Conservation (phyloP, 495 filamentous ascomycete species). For the Aspergillus bridgeri region DNA sequence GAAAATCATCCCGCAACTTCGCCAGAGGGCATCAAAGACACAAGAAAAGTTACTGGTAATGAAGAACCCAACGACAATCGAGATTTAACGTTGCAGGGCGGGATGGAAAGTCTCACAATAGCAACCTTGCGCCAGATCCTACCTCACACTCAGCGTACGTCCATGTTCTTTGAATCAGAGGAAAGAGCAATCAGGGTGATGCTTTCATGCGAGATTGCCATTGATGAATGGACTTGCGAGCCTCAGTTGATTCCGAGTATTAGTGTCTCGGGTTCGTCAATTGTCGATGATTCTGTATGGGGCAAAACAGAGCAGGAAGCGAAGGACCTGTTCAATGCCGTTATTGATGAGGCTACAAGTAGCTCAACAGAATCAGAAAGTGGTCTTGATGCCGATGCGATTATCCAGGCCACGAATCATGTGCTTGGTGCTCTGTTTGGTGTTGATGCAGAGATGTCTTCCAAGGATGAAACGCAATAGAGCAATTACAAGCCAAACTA, state of each 20-base stretch:
- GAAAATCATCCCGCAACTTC: slow-evolving; percentile 24
- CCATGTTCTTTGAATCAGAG: slow-evolving; percentile 35
- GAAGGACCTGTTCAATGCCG: slow-evolving; percentile 37
- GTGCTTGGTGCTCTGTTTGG: slow-evolving; percentile 34
- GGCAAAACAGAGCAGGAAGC: slow-evolving; percentile 37
- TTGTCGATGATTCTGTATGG: slow-evolving; percentile 10
- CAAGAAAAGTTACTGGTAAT: background rate
- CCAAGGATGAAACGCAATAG: background rate
- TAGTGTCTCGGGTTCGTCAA: slow-evolving; percentile 26
- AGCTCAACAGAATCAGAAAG: slow-evolving; percentile 10
- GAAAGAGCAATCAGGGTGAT: slow-evolving; percentile 20
- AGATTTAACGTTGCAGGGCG: background rate
- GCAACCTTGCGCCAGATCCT: slow-evolving; percentile 30
- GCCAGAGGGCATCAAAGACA: slow-evolving; percentile 8
- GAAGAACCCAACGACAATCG: background rate
- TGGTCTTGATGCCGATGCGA: slow-evolving; percentile 22
- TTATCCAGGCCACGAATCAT: slow-evolving; percentile 35
- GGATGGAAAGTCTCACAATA: slow-evolving; percentile 15
- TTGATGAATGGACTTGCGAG: slow-evolving; percentile 43
- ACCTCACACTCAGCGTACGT: slow-evolving; percentile 39
- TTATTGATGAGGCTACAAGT: slow-evolving; percentile 28
- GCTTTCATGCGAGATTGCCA: slow-evolving; percentile 30
- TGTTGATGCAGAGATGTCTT: slow-evolving; percentile 7
- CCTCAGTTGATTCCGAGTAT: slow-evolving; percentile 35
- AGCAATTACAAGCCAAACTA: too few relatives aligned